A percentile compares a stretch with the other conserved stretches of the same genome.
Evolutionary conservation across 176 grass and related monocot genomes (phyloP).

Genomic region (Ensete glaucum): DNA sequence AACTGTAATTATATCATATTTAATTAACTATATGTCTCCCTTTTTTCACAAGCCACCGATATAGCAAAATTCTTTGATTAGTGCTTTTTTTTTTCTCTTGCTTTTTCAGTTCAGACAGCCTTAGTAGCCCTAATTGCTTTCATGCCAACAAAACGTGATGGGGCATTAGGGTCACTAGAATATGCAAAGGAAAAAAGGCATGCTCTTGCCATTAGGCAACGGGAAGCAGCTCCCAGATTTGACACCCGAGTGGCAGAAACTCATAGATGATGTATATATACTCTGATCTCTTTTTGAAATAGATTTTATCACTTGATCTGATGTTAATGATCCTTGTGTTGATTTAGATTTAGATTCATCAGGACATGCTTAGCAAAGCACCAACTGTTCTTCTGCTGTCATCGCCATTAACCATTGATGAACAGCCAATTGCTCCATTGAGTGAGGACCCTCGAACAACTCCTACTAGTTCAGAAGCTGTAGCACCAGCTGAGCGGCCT

Average conservation of each 20-base stretch:
- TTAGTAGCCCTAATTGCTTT: slow-evolving; percentile 84
- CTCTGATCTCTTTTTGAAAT: neutral
- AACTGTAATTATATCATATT: no score
- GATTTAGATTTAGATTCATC: slow-evolving; percentile 85
- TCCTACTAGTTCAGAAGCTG: neutral
- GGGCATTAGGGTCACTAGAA: slow-evolving; percentile 49
- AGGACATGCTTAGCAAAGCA: slow-evolving; percentile 67
- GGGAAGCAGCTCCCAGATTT: slow-evolving; percentile 60
- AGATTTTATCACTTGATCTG: neutral
- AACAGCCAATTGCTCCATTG: neutral
- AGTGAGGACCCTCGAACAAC: slow-evolving; percentile 19
- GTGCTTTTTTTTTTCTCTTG: slow-evolving; percentile 3
- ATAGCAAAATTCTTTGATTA: no score
- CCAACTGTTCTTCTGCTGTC: slow-evolving; percentile 45
- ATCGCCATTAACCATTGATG: slow-evolving; percentile 9
- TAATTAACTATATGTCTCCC: no score
- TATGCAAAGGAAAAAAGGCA: slow-evolving; percentile 71
- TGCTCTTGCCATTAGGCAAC: slow-evolving; percentile 58
- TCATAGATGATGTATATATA: slow-evolving; percentile 61
- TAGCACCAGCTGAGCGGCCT: neutral
- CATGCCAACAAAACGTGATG: slow-evolving; percentile 86
- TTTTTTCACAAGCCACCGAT: no score
- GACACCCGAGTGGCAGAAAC: slow-evolving; percentile 59
- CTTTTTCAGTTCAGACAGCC: slow-evolving; percentile 58
- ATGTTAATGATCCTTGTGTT: neutral